A percentile compares a stretch with the other conserved stretches of the same genome.
phyloP scores from a whole-genome alignment of 1,284 basidiomycete species.

The Boletellus deceptivus region DNA sequence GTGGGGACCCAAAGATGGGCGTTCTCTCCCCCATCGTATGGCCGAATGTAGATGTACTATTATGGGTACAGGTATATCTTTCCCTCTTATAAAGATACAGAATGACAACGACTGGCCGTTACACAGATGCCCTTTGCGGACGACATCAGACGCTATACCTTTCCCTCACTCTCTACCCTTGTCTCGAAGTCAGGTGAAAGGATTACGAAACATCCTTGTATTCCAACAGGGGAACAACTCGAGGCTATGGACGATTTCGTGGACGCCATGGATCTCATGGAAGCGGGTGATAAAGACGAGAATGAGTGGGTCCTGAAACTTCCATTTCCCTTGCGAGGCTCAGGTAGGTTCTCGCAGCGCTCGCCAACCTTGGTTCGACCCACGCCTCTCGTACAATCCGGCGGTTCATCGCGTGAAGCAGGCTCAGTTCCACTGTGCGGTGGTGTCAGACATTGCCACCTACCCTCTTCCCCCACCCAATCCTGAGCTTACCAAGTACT shows the following conservation, averaged over 20 bases:
- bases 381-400: conserved; percentile 81
- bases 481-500: conserved; percentile 79
- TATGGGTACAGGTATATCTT: conserved; percentile 72
- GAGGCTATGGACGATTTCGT: conserved; percentile 86
- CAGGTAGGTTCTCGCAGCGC: conserved; percentile 40
- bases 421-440: conserved; percentile 85
- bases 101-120: neutral
- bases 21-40: conserved; percentile 63
- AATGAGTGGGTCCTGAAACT: conserved; percentile 50
- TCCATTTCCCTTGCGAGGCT: neutral
- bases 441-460: conserved; percentile 68
- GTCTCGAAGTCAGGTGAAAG: conserved; percentile 75
- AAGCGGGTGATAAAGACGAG: conserved; percentile 67
- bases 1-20: conserved; percentile 83
- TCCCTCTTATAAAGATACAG: neutral
- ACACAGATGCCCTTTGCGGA: conserved; percentile 90
- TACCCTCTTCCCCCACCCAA: conserved; percentile 84
- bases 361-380: conserved; percentile 74
- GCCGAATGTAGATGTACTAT: conserved; percentile 71
- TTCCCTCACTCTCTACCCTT: conserved; percentile 78
- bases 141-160: conserved; percentile 85
- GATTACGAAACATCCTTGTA: conserved; percentile 73
- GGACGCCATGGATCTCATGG: conserved; percentile 83
- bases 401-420: conserved; percentile 90
- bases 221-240: conserved; percentile 81